These are phyloP conservation scores for Globisporangium orthogonon DNA, from an alignment of 352 stramenopile species.

Conservation along the genomic window DNA sequence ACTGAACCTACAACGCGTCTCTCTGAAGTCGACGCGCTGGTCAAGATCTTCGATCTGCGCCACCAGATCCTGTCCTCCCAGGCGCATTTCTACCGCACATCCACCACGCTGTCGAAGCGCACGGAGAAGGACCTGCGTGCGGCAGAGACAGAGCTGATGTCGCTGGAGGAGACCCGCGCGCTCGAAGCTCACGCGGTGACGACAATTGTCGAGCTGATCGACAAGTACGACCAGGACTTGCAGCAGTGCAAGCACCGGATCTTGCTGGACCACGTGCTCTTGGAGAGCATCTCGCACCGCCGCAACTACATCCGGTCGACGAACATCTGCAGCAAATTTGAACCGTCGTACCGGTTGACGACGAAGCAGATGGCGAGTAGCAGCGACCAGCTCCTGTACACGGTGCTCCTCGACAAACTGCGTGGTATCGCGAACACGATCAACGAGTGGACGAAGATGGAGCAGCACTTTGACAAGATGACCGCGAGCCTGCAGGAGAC, in stretches of 20 bases:
- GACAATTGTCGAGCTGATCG: slow-evolving; percentile 45
- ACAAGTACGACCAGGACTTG: slow-evolving; percentile 50
- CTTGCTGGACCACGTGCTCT: slow-evolving; percentile 42
- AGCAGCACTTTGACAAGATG: slow-evolving; percentile 61
- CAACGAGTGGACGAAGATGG: slow-evolving; percentile 76
- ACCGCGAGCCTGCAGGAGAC: slow-evolving; percentile 41
- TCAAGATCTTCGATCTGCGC: slow-evolving; percentile 67
- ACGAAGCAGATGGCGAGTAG: slow-evolving; percentile 65
- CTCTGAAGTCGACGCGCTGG: slow-evolving; percentile 59
- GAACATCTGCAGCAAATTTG: slow-evolving; percentile 59
- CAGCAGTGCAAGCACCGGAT: slow-evolving; percentile 46
- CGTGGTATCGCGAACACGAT: slow-evolving; percentile 43
- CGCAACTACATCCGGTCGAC: slow-evolving; percentile 56
- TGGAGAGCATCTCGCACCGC: slow-evolving; percentile 58
- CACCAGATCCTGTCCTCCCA: slow-evolving; percentile 70
- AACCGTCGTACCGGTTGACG: slow-evolving; percentile 58
- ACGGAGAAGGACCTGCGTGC: slow-evolving; percentile 48
- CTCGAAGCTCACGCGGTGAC: slow-evolving; percentile 34
- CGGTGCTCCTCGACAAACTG: slow-evolving; percentile 66
- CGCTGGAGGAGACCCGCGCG: slow-evolving; percentile 41
- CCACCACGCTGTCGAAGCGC: slow-evolving; percentile 33
- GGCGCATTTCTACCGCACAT: slow-evolving; percentile 60
- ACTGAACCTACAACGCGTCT: slow-evolving; percentile 5
- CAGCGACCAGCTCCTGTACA: slow-evolving; percentile 68
- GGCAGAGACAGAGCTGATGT: slow-evolving; percentile 54